Percentiles rank a stretch among this genome's conserved stretches.
Conservation (phyloP, 257 asterid species). For the Linaria vulgaris region DNA sequence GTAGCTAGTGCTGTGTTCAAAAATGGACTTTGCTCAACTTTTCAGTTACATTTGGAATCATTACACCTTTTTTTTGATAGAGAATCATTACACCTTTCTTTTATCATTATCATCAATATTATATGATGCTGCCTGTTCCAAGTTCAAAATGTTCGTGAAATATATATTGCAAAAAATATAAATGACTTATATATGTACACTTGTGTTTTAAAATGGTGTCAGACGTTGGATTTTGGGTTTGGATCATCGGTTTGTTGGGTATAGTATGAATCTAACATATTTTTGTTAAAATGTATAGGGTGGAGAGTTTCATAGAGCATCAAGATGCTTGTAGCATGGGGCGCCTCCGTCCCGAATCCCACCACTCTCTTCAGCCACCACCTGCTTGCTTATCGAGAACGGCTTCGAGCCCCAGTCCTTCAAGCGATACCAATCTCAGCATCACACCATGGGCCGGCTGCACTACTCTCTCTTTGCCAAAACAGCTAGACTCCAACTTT, state of each 20-base stretch:
- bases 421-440: constrained; percentile 44
- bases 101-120: too few species aligned
- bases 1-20: constrained; percentile 21
- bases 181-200: too few species aligned
- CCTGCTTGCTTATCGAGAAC: constrained; percentile 47
- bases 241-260: too few species aligned
- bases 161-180: too few species aligned
- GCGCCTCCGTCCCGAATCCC: constrained; percentile 42
- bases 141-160: too few species aligned
- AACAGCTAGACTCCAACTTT: constrained; percentile 11
- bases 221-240: too few species aligned
- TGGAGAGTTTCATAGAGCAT: constrained; percentile 83
- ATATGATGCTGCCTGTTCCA: too few species aligned
- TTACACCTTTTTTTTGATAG: constrained; percentile 26
- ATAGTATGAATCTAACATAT: too few species aligned
- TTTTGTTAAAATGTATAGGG: constrained; percentile 39
- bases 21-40: constrained; percentile 31
- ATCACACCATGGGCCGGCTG: constrained; percentile 35
- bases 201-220: too few species aligned
- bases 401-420: constrained; percentile 61
- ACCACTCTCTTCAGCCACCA: constrained; percentile 38
- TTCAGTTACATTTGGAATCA: constrained; percentile 34
- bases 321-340: constrained; percentile 63
- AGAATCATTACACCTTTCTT: too few species aligned
- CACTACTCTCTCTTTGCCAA: constrained; percentile 6